Evolutionary conservation across 2,329 filamentous ascomycete genomes (phyloP), one percentile per base, ranked within the genome.

Genomic region (Xylariales sp.): DNA sequence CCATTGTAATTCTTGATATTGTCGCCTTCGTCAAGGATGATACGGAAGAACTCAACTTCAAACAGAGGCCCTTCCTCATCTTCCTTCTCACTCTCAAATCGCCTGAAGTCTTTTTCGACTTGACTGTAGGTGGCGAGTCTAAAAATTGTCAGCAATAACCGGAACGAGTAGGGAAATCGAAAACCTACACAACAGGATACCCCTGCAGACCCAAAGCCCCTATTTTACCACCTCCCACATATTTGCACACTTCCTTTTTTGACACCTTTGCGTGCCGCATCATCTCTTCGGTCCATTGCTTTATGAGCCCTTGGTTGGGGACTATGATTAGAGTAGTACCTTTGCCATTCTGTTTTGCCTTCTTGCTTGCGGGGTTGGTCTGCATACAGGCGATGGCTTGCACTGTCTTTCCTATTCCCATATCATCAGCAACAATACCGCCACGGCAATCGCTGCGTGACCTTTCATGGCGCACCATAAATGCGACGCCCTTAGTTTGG

Each of bases 11-110:
- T 72, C 50, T 62, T 72, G 7, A 72, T 72, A 2, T 28, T 66
- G 49, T 72, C 68, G 3, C 65, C 70, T 55, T 72, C 70, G 3
- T 72, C 70, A 0, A 72, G 54, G 3, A 72, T 28, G n/a, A 72
- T 65, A 5, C 70, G 68, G n/a, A 49, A 67, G 34, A 68, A 72
- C 1, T 69, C 16, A 2, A 67, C 36, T 30, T 69, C 16, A 28
- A 70, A 70, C 4, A 70, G 18, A 23, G 65, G 16, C 0, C 48
- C 66, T 4, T 32, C 14, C 1, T 39, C 23, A 1, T 48, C 6
- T 16, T 41, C 7, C 2, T 41, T 36, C 0, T 23, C 8, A 12
- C 12, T 53, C 3, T n/a, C 32, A 18, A 52, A 30, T 2, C 34
- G 1, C 3, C 46, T 62, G 18, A 52, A 70, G 2, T 69, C 65